These are phyloP conservation scores for Leccinum ochraceum DNA, from an alignment of 768 basidiomycete genomes.

Conservation along the genomic window DNA sequence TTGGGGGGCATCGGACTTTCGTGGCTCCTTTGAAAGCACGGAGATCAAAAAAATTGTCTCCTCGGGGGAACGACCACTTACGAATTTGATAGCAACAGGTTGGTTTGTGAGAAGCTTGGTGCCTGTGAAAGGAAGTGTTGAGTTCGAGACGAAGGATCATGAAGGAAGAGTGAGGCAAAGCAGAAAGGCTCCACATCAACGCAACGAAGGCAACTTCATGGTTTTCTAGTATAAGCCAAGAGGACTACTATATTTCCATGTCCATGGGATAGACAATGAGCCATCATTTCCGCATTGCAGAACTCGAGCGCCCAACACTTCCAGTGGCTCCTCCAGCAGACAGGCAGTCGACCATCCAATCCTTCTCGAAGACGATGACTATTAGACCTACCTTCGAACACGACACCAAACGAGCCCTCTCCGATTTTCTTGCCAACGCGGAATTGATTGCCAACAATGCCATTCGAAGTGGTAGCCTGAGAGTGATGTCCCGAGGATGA, in stretches of 20 bases:
- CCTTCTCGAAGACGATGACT: slow-evolving; percentile 2
- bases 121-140: slow-evolving; percentile 47
- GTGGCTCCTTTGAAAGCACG: slow-evolving; percentile 66
- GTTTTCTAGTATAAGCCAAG: slow-evolving; percentile 6
- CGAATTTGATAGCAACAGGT: slow-evolving; percentile 97
- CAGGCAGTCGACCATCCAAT: slow-evolving; percentile 1
- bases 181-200: slow-evolving; percentile 5
- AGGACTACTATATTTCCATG: slow-evolving; percentile 9
- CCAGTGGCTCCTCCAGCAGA: slow-evolving; percentile 5
- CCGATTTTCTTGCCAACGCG: slow-evolving; percentile 99
- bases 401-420: slow-evolving; percentile 98
- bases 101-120: slow-evolving; percentile 81
- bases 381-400: slow-evolving; percentile 81
- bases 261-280: slow-evolving; percentile 7
- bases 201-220: slow-evolving; percentile 8
- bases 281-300: slow-evolving; percentile 4
- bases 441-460: slow-evolving; percentile 78
- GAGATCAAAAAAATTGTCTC: slow-evolving; percentile 17
- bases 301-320: slow-evolving; percentile 16
- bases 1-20: slow-evolving; percentile 98
- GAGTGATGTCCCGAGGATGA: slow-evolving; percentile 72
- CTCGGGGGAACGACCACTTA: slow-evolving; percentile 41
- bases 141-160: slow-evolving; percentile 10
- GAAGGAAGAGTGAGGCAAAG: slow-evolving; percentile 2
- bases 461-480: slow-evolving; percentile 61